phyloP scores from a whole-genome alignment of 345 rosid genomes.

The rapeseed (Brassica napus) region DNA sequence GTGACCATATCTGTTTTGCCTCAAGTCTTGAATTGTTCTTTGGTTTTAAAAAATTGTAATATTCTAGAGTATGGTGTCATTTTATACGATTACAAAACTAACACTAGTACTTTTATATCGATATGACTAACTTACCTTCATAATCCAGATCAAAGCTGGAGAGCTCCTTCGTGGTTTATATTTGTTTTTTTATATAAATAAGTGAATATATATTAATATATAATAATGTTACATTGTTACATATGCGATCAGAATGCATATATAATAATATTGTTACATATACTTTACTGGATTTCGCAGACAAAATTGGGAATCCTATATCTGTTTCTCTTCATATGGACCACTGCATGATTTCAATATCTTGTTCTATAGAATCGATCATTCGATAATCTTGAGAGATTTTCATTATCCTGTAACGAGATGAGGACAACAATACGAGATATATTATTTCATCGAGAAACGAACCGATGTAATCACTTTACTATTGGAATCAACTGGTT shows the following conservation, averaged over 20 bases:
- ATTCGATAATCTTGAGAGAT: slow-evolving; percentile 21
- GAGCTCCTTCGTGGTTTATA: neutral
- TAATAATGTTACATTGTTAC: neutral
- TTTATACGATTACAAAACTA: neutral
- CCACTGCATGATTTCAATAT: slow-evolving; percentile 19
- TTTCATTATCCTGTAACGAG: slow-evolving; percentile 22
- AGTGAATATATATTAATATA: neutral
- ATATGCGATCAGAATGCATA: neutral
- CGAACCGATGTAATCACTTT: neutral
- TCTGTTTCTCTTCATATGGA: slow-evolving; percentile 2
- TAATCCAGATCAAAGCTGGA: neutral
- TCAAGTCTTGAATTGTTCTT: slow-evolving; percentile 8
- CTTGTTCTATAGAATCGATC: slow-evolving; percentile 10
- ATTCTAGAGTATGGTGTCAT: neutral
- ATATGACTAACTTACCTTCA: neutral
- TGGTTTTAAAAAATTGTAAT: neutral
- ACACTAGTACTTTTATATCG: neutral
- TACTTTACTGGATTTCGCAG: neutral
- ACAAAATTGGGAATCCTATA: slow-evolving; percentile 16
- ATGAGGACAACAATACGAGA: slow-evolving; percentile 28
- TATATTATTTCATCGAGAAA: slow-evolving; percentile 20
- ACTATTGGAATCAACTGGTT: neutral
- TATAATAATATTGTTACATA: neutral
- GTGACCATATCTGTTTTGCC: neutral
- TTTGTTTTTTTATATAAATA: neutral